Evolutionary conservation across 345 rosid genomes (phyloP).

Genomic region (Citrus trifoliata): DNA sequence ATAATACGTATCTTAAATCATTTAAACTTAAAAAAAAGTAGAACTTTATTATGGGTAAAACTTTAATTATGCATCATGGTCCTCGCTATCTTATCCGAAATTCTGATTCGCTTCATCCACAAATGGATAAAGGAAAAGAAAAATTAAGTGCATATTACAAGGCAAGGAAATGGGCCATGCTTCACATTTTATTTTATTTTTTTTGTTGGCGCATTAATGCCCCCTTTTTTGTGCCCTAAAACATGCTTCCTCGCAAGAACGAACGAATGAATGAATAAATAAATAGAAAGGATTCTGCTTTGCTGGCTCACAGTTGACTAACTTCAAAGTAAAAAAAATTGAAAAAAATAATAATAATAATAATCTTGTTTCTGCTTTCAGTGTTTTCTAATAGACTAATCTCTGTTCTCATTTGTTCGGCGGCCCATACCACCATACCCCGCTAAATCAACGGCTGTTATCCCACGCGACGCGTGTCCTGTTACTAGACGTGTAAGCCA

Average conservation of each 20-base stretch:
- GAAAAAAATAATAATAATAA: neutral
- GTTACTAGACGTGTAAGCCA: conserved; percentile 10
- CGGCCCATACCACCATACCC: neutral
- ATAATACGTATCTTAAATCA: too few species aligned
- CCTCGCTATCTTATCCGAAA: neutral
- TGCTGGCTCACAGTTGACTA: conserved; percentile 12
- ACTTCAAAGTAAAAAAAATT: conserved; percentile 23
- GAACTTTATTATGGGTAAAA: neutral
- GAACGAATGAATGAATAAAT: too few species aligned
- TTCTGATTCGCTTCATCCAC: neutral
- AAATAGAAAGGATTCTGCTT: conserved; percentile 13
- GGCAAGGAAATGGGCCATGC: neutral
- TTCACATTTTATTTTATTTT: neutral
- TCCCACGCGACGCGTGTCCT: neutral
- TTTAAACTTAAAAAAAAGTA: too few species aligned
- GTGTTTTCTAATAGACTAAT: neutral
- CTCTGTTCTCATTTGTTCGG: neutral
- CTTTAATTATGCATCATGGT: neutral
- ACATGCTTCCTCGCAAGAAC: conserved; percentile 22
- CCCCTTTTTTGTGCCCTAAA: conserved; percentile 19
- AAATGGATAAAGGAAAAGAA: neutral
- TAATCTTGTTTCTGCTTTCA: neutral
- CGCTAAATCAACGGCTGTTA: neutral
- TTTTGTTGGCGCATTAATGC: neutral
- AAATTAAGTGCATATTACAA: neutral